Base-by-base conservation (phyloP, 1,284 basidiomycete species). In the Schizophyllum amplum region DNA sequence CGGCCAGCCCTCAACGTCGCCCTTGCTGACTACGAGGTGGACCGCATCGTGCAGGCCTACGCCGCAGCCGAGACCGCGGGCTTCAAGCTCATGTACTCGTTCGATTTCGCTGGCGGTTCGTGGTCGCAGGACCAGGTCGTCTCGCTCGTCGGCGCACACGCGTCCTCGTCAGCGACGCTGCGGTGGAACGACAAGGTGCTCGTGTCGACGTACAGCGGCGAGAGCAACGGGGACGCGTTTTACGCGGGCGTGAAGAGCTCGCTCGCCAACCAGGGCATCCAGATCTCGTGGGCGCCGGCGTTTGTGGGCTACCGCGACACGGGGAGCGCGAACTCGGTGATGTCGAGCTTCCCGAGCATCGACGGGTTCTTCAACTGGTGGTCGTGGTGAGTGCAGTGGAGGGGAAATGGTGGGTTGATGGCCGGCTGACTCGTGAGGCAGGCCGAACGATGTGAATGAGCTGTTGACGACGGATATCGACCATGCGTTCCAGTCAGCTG, bases 341-440 rank as follows among this genome's bases (percentile, higher is more conserved):
- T 69, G n/a, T 62, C 58, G n/a, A 65, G 33, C 15, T 72, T 68
- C 55, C 58, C 70, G 6, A 66, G 65, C 22, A 66, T 71, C 24
- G 69, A 71, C 55, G 70, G 70, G 7, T 72, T 71, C 60, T 68
- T 71, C 58, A 71, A 72, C 52, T 72, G 70, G 71, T 72, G 70
- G 70, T 69, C 69, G 11, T 71, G 69, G 69, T 68, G 52, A 49
- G 59, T 54, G n/a, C n/a, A n/a, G n/a, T n/a, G n/a, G n/a, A n/a
- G n/a, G n/a, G n/a, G n/a, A n/a, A n/a, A n/a, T n/a, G n/a, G n/a
- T n/a, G n/a, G n/a, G n/a, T n/a, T n/a, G n/a, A n/a, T n/a, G n/a
- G n/a, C n/a, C n/a, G n/a, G n/a, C n/a, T n/a, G n/a, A n/a, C n/a
- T n/a, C n/a, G n/a, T n/a, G n/a, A n/a, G n/a, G 24, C 26, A 66